phyloP scores from a whole-genome alignment of 345 rosid species.

The Moricandia moricandioides region DNA sequence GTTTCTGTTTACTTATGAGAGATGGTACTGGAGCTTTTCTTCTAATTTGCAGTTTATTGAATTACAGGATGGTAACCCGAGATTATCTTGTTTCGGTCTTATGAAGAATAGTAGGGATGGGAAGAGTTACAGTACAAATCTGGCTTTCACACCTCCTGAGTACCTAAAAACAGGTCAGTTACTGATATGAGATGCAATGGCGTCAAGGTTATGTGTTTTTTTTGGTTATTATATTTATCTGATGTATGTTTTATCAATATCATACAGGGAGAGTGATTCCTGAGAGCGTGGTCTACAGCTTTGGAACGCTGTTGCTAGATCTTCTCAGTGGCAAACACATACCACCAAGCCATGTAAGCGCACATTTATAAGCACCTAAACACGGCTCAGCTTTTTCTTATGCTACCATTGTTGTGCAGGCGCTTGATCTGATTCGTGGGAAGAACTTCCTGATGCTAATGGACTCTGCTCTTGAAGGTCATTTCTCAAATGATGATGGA shows the following conservation, averaged over 20 bases:
- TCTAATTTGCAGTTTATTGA: too few species aligned
- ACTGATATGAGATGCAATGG: constrained; percentile 17
- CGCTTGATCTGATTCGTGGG: constrained; percentile 79
- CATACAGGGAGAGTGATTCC: constrained; percentile 73
- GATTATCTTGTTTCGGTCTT: constrained; percentile 81
- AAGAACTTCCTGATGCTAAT: constrained; percentile 75
- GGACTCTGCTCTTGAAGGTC: constrained; percentile 81
- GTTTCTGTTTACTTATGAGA: background rate
- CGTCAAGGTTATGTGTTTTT: constrained; percentile 7
- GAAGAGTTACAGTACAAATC: constrained; percentile 84
- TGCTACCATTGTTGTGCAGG: constrained; percentile 46
- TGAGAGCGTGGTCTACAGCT: constrained; percentile 88
- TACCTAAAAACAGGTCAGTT: constrained; percentile 73
- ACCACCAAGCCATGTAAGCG: constrained; percentile 84
- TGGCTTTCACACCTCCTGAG: constrained; percentile 92
- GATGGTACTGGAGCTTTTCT: too few species aligned
- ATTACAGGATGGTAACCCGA: constrained; percentile 73
- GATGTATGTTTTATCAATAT: background rate
- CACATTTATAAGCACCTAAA: constrained; percentile 12
- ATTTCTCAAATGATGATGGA: constrained; percentile 87
- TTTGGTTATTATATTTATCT: background rate
- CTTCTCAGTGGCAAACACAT: constrained; percentile 95
- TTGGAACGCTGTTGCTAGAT: constrained; percentile 77
- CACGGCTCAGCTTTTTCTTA: constrained; percentile 3
- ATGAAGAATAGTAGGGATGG: constrained; percentile 95